Evolutionary conservation across 176 grass and related monocot species (phyloP).

Genomic region (Cenchrus americanus): DNA sequence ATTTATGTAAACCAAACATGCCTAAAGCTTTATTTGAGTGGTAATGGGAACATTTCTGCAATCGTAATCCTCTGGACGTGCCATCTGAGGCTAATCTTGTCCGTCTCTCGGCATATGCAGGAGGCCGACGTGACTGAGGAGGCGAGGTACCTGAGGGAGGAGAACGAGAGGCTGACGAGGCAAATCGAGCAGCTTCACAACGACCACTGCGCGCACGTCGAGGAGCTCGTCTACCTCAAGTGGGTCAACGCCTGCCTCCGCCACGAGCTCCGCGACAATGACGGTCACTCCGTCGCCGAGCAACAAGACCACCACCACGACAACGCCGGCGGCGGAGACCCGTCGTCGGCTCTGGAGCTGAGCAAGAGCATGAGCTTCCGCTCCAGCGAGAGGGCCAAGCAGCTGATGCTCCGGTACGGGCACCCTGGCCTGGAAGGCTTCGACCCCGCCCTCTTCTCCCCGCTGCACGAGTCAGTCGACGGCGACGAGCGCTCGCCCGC

Average conservation of each 20-base stretch:
- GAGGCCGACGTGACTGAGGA: constrained; percentile 46
- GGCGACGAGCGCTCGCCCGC: background rate
- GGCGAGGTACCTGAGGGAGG: constrained; percentile 46
- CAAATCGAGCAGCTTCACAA: constrained; percentile 73
- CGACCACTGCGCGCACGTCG: constrained; percentile 62
- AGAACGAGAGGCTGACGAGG: constrained; percentile 57
- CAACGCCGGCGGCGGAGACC: background rate
- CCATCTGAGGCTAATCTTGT: background rate
- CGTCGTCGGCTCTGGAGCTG: constrained; percentile 64
- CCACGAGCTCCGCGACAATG: constrained; percentile 60
- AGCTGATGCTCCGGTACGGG: constrained; percentile 75
- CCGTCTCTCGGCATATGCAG: constrained; percentile 19
- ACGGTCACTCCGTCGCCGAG: constrained; percentile 26
- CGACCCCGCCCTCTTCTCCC: constrained; percentile 49
- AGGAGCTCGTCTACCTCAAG: constrained; percentile 92
- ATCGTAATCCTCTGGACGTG: background rate
- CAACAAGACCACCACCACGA: background rate
- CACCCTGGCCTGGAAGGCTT: constrained; percentile 45
- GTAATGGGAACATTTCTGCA: background rate
- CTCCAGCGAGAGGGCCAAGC: constrained; percentile 72
- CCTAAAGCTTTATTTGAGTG: background rate
- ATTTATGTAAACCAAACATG: no score
- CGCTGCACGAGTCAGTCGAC: constrained; percentile 37
- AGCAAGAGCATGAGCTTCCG: constrained; percentile 75
- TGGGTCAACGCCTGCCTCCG: constrained; percentile 90